Evolutionary conservation across 495 filamentous ascomycete genomes (phyloP).

Genomic region (Aspergillus diversus): DNA sequence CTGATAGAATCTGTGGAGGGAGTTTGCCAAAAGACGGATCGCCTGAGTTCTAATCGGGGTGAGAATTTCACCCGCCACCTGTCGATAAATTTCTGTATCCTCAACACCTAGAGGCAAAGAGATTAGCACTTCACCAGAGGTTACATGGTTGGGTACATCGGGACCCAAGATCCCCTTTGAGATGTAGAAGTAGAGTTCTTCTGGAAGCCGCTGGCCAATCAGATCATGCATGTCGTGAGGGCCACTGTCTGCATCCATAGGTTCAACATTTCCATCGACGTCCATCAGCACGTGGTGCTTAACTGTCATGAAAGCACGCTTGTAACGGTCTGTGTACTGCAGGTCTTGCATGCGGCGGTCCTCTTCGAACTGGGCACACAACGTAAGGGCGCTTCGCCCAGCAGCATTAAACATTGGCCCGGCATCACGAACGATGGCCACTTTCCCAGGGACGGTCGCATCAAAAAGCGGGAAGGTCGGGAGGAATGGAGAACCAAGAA

Average conservation of each 20-base stretch:
- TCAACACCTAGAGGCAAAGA: conserved; percentile 80
- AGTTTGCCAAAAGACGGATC: conserved; percentile 73
- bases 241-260: conserved; percentile 66
- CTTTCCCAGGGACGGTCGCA: conserved; percentile 51
- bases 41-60: conserved; percentile 73
- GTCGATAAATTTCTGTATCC: conserved; percentile 77
- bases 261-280: conserved; percentile 71
- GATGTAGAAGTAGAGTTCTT: conserved; percentile 91
- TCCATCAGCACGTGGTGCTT: conserved; percentile 85
- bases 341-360: conserved; percentile 69
- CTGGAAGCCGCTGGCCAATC: conserved; percentile 83
- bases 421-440: conserved; percentile 64
- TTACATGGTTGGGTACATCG: conserved; percentile 78
- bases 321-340: conserved; percentile 82
- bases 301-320: conserved; percentile 78
- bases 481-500: conserved; percentile 81
- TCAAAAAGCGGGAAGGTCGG: conserved; percentile 76
- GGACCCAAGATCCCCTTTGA: conserved; percentile 79
- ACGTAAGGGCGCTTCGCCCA: conserved; percentile 61
- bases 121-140: conserved; percentile 73
- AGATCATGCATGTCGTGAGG: conserved; percentile 86
- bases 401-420: conserved; percentile 70
- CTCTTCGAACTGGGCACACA: conserved; percentile 72
- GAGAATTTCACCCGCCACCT: conserved; percentile 72
- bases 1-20: conserved; percentile 79